These are phyloP conservation scores for Dunaliella primolecta DNA, from an alignment of 139 green algal species.

Conservation along the genomic window DNA sequence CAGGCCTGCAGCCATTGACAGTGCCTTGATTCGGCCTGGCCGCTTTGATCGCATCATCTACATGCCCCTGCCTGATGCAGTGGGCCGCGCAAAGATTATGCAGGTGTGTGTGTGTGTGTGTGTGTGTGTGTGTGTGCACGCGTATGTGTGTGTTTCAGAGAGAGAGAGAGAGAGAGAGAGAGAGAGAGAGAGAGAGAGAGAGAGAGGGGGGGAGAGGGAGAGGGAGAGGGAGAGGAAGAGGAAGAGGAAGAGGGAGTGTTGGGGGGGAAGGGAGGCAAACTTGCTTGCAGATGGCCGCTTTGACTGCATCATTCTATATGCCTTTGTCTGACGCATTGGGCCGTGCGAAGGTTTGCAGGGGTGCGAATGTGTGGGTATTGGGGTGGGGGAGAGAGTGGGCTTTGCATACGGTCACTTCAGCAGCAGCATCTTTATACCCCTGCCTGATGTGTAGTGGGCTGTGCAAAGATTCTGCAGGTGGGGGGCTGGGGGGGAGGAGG, in stretches of 20 bases:
- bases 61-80: constrained; percentile 82
- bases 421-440: too few species aligned
- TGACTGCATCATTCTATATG: too few species aligned
- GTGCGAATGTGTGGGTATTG: too few species aligned
- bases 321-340: too few species aligned
- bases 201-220: neutral
- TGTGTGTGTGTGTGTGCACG: neutral
- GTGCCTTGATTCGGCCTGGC: constrained; percentile 80
- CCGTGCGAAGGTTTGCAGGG: too few species aligned
- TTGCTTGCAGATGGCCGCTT: neutral
- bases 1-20: constrained; percentile 85
- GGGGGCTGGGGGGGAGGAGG: too few species aligned
- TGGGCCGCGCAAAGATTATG: constrained; percentile 81
- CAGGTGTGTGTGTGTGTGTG: constrained; percentile 33
- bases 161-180: neutral
- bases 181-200: neutral
- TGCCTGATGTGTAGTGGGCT: too few species aligned
- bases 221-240: neutral
- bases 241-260: neutral
- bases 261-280: neutral
- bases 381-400: too few species aligned
- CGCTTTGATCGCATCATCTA: constrained; percentile 96
- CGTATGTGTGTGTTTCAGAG: neutral
- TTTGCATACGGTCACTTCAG: too few species aligned
- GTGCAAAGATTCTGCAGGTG: too few species aligned